Conservation (phyloP, 108 stramenopile genomes). For the Chaetoceros tenuissimus region DNA sequence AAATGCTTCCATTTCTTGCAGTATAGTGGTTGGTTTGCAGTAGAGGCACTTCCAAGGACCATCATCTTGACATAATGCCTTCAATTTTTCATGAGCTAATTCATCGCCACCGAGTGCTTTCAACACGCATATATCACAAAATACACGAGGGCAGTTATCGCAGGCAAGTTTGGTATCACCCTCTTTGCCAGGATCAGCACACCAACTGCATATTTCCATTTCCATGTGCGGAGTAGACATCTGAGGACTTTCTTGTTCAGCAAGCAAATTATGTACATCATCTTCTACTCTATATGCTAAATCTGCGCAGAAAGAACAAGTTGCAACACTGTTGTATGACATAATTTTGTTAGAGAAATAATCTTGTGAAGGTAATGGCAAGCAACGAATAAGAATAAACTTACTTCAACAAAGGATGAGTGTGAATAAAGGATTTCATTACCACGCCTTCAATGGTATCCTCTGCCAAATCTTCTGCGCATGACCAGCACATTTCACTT, state of each 20-base stretch:
- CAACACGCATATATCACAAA: conserved; percentile 28
- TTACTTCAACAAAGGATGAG: too few species aligned
- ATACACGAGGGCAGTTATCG: conserved; percentile 34
- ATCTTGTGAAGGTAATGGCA: too few species aligned
- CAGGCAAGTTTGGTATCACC: conserved; percentile 13
- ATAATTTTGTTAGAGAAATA: too few species aligned
- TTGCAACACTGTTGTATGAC: neutral
- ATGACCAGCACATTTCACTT: too few species aligned
- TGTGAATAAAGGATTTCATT: too few species aligned
- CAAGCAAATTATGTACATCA: neutral
- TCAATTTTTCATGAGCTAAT: conserved; percentile 8
- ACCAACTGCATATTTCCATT: conserved; percentile 1
- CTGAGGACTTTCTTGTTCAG: neutral
- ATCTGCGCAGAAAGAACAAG: neutral
- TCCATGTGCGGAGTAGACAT: too few species aligned
- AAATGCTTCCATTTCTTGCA: conserved; percentile 3
- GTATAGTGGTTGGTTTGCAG: conserved; percentile 23
- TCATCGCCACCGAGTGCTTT: conserved; percentile 14
- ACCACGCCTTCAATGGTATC: too few species aligned
- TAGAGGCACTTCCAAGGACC: conserved; percentile 28
- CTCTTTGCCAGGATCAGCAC: neutral
- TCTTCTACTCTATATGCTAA: neutral
- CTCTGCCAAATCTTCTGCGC: too few species aligned
- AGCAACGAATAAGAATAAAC: too few species aligned
- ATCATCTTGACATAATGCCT: neutral